Base-by-base conservation (phyloP, 805 yeast genomes). In the Blastobotrys attinorum region DNA sequence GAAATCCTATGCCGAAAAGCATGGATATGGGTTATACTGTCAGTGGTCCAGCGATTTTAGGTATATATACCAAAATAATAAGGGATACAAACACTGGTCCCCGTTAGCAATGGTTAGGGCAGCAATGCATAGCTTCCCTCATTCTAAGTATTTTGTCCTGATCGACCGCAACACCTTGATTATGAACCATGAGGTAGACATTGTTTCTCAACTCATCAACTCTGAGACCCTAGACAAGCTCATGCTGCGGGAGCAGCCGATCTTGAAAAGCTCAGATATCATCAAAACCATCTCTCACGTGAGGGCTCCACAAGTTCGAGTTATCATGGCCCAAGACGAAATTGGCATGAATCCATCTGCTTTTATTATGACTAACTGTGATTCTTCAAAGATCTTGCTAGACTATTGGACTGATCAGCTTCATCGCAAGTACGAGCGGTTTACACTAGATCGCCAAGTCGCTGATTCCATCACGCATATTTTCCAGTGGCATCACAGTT, bases 51-150 rank as follows among this genome's bases (percentile, higher is more conserved):
- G 86, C 62, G 97, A 92, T 60, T 89, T 85, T 62, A 57, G 47
- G 43, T 32, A 44, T 31, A 48, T 49, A 15, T 50, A 57, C 32
- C 53, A 48, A 29, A 53, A 49, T 15, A 44, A 55, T 13, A 33
- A 42, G 35, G 45, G 48, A 43, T 49, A 49, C 32, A 22, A 37
- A 15, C 25, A 48, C 23, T 84, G 95, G 92, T 73, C 77, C 25
- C 76, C 80, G 50, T 56, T 81, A 22, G 73, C 75, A 45, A 61
- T 80, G 33, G 61, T 86, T 59, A 73, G 94, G 48, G 92, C 89
- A 35, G 97, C 97, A n/a, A 79, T 90, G 81, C 77, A 76, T 60
- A 92, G 95, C 0, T 88, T 88, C 68, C 97, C 97, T 1, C 70
- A 80, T 39, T 83, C 96, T n/a, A 78, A 85, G 60, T 83, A 86